These are phyloP conservation scores for Pisolithus orientalis DNA, from an alignment of 768 basidiomycete genomes.

Conservation along the genomic window DNA sequence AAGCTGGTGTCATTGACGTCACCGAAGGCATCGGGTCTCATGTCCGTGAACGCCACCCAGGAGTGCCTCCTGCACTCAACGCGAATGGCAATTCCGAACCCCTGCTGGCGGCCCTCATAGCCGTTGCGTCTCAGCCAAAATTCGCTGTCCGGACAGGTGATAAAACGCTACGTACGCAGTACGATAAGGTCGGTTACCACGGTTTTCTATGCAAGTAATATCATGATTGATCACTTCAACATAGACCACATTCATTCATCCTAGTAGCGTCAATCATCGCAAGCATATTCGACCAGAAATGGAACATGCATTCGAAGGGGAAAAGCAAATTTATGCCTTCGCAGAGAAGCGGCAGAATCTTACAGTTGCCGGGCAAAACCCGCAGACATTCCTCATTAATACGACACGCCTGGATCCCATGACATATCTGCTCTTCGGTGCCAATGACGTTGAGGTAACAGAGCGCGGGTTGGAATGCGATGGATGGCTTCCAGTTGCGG, in stretches of 20 bases:
- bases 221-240: conserved; percentile 1
- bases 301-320: conserved; percentile 27
- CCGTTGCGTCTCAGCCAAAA: conserved; percentile 84
- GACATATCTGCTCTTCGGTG: conserved; percentile 88
- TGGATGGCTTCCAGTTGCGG: conserved; percentile 82
- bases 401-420: conserved; percentile 85
- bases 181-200: conserved; percentile 64
- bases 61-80: conserved; percentile 64
- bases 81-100: conserved; percentile 68
- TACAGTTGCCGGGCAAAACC: conserved; percentile 35
- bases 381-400: conserved; percentile 67
- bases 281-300: conserved; percentile 34
- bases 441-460: conserved; percentile 65
- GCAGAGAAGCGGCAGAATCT: conserved; percentile 80
- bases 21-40: conserved; percentile 58
- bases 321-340: conserved; percentile 78
- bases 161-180: conserved; percentile 61
- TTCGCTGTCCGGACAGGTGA: conserved; percentile 76
- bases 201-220: conserved; percentile 1
- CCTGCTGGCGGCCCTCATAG: conserved; percentile 75
- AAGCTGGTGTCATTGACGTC: conserved; percentile 76
- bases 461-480: conserved; percentile 80
- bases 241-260: conserved; percentile 74
- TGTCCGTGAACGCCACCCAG: conserved; percentile 28
- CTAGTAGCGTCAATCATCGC: conserved; percentile 78